These are phyloP conservation scores for Aphanomyces cochlioides DNA, from an alignment of 352 stramenopile genomes.

Conservation along the genomic window DNA sequence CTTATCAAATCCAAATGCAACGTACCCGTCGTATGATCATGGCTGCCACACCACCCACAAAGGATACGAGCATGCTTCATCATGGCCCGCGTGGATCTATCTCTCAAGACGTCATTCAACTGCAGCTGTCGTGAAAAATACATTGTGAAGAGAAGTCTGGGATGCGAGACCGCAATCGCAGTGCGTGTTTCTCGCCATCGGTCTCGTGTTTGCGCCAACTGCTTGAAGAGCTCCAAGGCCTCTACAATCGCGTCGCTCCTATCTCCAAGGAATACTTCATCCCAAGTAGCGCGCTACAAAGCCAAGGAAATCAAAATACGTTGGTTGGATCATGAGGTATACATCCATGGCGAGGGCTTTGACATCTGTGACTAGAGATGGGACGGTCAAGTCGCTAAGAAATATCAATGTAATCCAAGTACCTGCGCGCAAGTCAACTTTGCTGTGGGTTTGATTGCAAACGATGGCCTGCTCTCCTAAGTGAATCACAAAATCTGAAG, in stretches of 20 bases:
- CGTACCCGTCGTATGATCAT: slow-evolving; percentile 63
- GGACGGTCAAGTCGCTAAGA: not conserved
- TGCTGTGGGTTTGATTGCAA: slow-evolving; percentile 55
- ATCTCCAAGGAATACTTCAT: slow-evolving; percentile 74
- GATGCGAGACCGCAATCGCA: slow-evolving; percentile 66
- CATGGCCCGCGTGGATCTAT: slow-evolving; percentile 74
- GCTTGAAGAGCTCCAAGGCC: slow-evolving; percentile 52
- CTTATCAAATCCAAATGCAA: not conserved
- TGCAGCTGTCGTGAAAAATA: slow-evolving; percentile 32
- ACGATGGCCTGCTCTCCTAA: slow-evolving; percentile 32
- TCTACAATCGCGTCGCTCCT: slow-evolving; percentile 60
- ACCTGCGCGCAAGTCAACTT: slow-evolving; percentile 58
- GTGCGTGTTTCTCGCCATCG: slow-evolving; percentile 73
- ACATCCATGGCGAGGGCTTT: slow-evolving; percentile 79
- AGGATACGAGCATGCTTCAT: slow-evolving; percentile 81
- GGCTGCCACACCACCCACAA: slow-evolving; percentile 72
- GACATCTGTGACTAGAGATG: slow-evolving; percentile 54
- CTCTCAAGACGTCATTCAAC: not conserved
- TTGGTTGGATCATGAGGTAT: slow-evolving; percentile 27
- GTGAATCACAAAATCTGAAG: slow-evolving; percentile 26
- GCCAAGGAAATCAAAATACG: not conserved
- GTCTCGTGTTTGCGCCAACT: slow-evolving; percentile 60
- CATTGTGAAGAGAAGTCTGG: slow-evolving; percentile 64
- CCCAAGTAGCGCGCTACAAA: slow-evolving; percentile 64
- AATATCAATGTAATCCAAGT: not conserved